A percentile compares a stretch with the other conserved stretches of the same genome.
Evolutionary conservation across 192 early-diverging fungal genomes (phyloP).

Genomic region (Ambispora gerdemannii): DNA sequence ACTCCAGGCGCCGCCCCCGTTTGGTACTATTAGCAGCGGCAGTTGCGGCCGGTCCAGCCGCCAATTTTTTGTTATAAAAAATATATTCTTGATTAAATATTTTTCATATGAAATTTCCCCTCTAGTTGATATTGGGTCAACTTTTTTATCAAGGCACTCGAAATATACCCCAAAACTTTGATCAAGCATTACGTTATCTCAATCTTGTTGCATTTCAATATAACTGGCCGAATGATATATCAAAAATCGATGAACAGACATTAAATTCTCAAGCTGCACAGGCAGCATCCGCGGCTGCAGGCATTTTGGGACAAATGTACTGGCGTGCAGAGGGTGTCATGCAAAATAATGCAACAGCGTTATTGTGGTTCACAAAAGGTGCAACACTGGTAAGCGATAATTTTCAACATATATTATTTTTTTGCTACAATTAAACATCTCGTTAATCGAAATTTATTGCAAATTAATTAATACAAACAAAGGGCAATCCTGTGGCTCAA

Average conservation of each 20-base stretch:
- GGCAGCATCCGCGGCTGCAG: conserved; percentile 69
- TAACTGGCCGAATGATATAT: conserved; percentile 22
- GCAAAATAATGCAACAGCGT: conserved; percentile 57
- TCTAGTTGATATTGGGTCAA: conserved; percentile 68
- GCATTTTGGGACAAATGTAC: conserved; percentile 83
- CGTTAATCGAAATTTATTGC: too few relatives aligned
- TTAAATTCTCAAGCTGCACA: conserved; percentile 30
- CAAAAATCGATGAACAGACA: conserved; percentile 7
- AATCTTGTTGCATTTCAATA: conserved; percentile 43
- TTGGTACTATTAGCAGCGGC: too few relatives aligned
- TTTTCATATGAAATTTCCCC: not conserved
- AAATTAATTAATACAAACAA: conserved; percentile 9
- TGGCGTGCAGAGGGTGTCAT: conserved; percentile 85
- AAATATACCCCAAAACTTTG: conserved; percentile 53
- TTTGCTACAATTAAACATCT: not conserved
- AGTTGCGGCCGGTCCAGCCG: too few relatives aligned
- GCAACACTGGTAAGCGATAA: conserved; percentile 41
- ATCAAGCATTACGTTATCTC: conserved; percentile 62
- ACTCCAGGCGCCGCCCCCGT: too few relatives aligned
- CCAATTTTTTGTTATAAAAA: too few relatives aligned
- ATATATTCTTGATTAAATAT: not conserved
- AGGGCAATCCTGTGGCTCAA: conserved; percentile 61
- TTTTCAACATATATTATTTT: not conserved
- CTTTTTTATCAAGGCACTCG: conserved; percentile 75
- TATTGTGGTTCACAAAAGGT: conserved; percentile 74